Percentiles rank a stretch among this genome's conserved stretches.
These are phyloP conservation scores for Hibiscus tridactylites DNA, from an alignment of 345 rosid species.

Conservation along the genomic window DNA sequence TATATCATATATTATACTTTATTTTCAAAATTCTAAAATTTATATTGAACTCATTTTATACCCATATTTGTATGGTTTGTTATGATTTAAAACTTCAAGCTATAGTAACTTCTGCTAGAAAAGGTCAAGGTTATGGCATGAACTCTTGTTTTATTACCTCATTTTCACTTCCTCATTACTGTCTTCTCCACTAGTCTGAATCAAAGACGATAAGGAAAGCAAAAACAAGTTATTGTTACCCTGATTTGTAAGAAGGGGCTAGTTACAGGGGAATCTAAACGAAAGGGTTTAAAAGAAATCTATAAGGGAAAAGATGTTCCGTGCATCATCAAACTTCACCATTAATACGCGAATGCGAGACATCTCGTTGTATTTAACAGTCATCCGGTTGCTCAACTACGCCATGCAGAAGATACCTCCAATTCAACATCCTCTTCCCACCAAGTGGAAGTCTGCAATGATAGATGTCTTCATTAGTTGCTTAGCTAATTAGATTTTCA, in stretches of 20 bases:
- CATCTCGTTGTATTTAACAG: not conserved
- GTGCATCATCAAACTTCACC: not conserved
- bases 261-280: not conserved
- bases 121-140: not conserved
- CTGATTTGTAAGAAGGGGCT: too few relatives aligned
- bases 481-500: not conserved
- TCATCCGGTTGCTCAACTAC: constrained; percentile 31
- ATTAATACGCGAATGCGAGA: not conserved
- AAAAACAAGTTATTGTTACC: not conserved
- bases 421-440: constrained; percentile 91
- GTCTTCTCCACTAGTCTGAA: not conserved
- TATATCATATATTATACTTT: too few relatives aligned
- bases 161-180: not conserved
- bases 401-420: constrained; percentile 82
- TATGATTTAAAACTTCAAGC: too few relatives aligned
- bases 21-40: too few relatives aligned
- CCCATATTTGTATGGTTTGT: too few relatives aligned
- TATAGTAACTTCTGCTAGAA: too few relatives aligned
- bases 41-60: too few relatives aligned
- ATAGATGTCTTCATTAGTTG: constrained; percentile 6
- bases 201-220: not conserved
- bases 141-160: not conserved
- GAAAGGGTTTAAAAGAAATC: not conserved
- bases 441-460: constrained; percentile 77
- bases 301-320: not conserved